Percentiles rank a stretch among this genome's conserved stretches.
These are phyloP conservation scores for Nannizzia gypsea DNA, from an alignment of 2,329 filamentous ascomycete genomes.

Conservation along the genomic window DNA sequence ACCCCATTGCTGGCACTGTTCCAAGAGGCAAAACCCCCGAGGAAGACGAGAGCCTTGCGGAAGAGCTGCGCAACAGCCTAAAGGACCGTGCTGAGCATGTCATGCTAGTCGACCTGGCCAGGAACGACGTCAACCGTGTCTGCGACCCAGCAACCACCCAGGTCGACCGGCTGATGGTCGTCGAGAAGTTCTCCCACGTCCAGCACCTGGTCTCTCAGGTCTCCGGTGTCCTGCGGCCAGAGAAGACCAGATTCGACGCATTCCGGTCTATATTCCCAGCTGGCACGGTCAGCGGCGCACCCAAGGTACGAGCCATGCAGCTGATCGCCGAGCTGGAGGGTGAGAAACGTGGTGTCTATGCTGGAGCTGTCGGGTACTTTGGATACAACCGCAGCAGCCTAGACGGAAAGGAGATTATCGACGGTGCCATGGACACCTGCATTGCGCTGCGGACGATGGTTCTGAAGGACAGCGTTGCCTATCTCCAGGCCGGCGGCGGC, in stretches of 20 bases:
- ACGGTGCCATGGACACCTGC: slow-evolving; percentile 86
- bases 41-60: slow-evolving; percentile 69
- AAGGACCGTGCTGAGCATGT: slow-evolving; percentile 94
- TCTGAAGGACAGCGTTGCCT: slow-evolving; percentile 79
- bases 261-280: slow-evolving; percentile 95
- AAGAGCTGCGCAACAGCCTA: slow-evolving; percentile 62
- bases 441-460: slow-evolving; percentile 84
- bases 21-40: slow-evolving; percentile 69
- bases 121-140: slow-evolving; percentile 93
- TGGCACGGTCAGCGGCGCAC: slow-evolving; percentile 87
- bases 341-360: slow-evolving; percentile 92
- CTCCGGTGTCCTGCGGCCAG: slow-evolving; percentile 71
- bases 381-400: slow-evolving; percentile 65
- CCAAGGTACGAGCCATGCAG: slow-evolving; percentile 95
- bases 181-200: slow-evolving; percentile 90
- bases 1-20: slow-evolving; percentile 93
- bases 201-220: slow-evolving; percentile 96
- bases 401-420: slow-evolving; percentile 48
- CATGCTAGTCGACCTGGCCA: slow-evolving; percentile 91
- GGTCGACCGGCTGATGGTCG: slow-evolving; percentile 88
- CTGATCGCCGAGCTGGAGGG: slow-evolving; percentile 86
- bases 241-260: slow-evolving; percentile 83
- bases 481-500: slow-evolving; percentile 74
- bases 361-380: slow-evolving; percentile 93
- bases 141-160: slow-evolving; percentile 81